These are phyloP conservation scores for Artomyces pyxidatus DNA, from an alignment of 768 basidiomycete genomes.

Conservation along the genomic window DNA sequence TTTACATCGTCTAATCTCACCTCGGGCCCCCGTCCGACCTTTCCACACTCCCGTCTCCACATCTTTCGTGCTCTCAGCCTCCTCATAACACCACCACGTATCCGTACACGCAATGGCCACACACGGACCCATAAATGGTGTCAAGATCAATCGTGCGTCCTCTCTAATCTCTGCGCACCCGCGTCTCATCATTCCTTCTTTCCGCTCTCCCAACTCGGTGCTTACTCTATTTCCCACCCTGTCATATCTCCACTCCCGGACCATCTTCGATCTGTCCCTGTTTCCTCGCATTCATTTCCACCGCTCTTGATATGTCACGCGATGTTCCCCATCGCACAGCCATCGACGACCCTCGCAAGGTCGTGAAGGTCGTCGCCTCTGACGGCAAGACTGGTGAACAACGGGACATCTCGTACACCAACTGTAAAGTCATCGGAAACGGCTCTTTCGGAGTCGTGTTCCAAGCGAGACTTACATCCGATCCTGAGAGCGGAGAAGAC, in stretches of 20 bases:
- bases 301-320: conserved; percentile 23
- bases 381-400: conserved; percentile 91
- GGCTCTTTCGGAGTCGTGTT: conserved; percentile 99
- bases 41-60: background rate
- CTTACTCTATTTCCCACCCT: conserved; percentile 23
- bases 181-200: conserved; percentile 10
- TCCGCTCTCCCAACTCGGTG: conserved; percentile 12
- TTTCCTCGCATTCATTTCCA: background rate
- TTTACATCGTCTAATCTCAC: background rate
- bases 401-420: conserved; percentile 86
- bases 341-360: conserved; percentile 93
- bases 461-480: conserved; percentile 78
- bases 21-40: background rate
- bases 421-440: conserved; percentile 97
- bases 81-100: background rate
- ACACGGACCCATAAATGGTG: conserved; percentile 74
- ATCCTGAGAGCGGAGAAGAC: conserved; percentile 61
- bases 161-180: conserved; percentile 6
- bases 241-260: conserved; percentile 15
- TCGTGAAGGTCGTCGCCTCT: conserved; percentile 91
- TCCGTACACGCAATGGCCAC: conserved; percentile 40
- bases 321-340: conserved; percentile 33
- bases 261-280: conserved; percentile 6
- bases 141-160: conserved; percentile 73
- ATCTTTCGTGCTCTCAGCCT: background rate